phyloP scores from a whole-genome alignment of 371 early-diverging fungal species.

The Lichtheimia hyalospora region DNA sequence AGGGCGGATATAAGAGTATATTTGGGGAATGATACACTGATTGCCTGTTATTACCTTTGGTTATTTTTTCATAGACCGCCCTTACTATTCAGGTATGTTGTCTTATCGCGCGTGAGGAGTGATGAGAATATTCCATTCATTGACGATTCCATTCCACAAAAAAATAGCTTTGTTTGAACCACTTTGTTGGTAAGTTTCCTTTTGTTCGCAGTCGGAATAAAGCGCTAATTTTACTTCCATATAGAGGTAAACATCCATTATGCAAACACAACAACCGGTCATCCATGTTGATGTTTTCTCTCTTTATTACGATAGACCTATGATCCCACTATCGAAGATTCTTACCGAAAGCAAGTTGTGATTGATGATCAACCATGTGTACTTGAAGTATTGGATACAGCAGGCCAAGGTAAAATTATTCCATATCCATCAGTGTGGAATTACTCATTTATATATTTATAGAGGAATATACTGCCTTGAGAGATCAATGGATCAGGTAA shows the following conservation, averaged over 20 bases:
- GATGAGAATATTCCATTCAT: background rate
- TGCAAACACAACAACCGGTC: too few relatives aligned
- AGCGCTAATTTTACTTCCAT: background rate
- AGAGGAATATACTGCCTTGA: slow-evolving; percentile 82
- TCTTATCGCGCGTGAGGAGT: background rate
- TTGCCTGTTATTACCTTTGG: background rate
- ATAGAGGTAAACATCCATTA: slow-evolving; percentile 9
- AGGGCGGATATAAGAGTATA: background rate
- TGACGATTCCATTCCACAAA: slow-evolving; percentile 22
- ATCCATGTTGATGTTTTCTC: background rate
- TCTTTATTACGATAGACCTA: slow-evolving; percentile 67
- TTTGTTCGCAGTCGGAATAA: background rate
- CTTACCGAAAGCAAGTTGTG: slow-evolving; percentile 93
- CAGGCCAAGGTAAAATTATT: slow-evolving; percentile 69
- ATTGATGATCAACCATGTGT: slow-evolving; percentile 94
- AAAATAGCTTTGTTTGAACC: slow-evolving; percentile 62
- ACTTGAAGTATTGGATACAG: slow-evolving; percentile 93
- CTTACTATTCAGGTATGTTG: slow-evolving; percentile 17
- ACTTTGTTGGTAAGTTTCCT: slow-evolving; percentile 59
- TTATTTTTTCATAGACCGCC: slow-evolving; percentile 11
- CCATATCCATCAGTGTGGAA: too few relatives aligned
- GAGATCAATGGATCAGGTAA: slow-evolving; percentile 80
- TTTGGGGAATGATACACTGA: background rate
- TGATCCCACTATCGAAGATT: slow-evolving; percentile 97
- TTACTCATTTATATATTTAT: background rate